These are phyloP conservation scores for Asterophora lycoperdoides DNA, from an alignment of 768 basidiomycete genomes.

Conservation along the genomic window DNA sequence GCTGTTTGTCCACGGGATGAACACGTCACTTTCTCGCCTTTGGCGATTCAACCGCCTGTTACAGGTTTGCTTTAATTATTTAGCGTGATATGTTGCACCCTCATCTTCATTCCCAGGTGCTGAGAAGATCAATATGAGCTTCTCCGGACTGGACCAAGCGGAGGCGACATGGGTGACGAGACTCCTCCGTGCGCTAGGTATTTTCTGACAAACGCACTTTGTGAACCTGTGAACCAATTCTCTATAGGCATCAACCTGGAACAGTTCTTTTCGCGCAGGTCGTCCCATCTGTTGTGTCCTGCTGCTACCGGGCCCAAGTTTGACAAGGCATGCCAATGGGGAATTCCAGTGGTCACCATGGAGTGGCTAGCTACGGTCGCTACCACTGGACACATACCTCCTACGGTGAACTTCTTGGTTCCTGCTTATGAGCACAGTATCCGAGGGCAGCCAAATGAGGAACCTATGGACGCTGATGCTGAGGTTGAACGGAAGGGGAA, in stretches of 20 bases:
- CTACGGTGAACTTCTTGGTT: conserved; percentile 29
- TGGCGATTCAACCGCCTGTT: conserved; percentile 56
- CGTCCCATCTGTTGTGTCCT: conserved; percentile 82
- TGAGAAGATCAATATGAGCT: conserved; percentile 53
- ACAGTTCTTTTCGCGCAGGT: conserved; percentile 56
- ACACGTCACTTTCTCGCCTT: conserved; percentile 67
- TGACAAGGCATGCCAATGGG: conserved; percentile 77
- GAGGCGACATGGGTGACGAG: conserved; percentile 64
- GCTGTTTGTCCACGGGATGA: conserved; percentile 64
- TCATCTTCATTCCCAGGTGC: conserved; percentile 37
- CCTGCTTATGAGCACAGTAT: conserved; percentile 6
- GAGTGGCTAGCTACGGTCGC: conserved; percentile 67
- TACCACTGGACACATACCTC: conserved; percentile 44
- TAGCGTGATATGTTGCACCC: not conserved
- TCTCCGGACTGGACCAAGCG: conserved; percentile 73
- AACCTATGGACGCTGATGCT: conserved; percentile 10
- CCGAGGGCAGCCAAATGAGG: not conserved
- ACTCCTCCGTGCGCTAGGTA: conserved; percentile 66
- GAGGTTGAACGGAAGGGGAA: conserved; percentile 19
- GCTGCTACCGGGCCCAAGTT: conserved; percentile 67
- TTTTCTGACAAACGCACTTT: not conserved
- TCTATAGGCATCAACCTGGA: conserved; percentile 50
- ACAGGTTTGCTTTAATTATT: conserved; percentile 36
- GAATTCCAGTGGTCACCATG: conserved; percentile 64
- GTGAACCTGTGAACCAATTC: not conserved